Base-by-base conservation (phyloP, 331 rosid species). In the Stylosanthes scabra region DNA sequence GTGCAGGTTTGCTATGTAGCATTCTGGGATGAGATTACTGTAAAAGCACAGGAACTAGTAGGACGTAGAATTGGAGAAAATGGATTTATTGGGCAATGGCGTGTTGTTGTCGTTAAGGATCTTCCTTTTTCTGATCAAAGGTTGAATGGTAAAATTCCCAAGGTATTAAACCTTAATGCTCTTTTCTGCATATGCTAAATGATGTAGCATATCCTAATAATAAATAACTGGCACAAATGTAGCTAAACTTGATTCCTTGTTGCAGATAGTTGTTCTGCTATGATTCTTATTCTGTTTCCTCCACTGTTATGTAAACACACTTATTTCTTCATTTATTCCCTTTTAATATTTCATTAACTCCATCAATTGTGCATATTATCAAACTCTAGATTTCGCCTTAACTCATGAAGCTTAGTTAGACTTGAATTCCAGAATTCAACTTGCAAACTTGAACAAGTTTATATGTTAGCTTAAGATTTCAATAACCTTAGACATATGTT, bases 121-220 rank as follows among this genome's bases (percentile, higher is more conserved):
- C 97, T 95, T 85, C 99, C 97, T 72, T 95, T 95, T 69, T 51
- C 85, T 1, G 97, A 95, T 79, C 97, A 95, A 77, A 90, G 99
- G 82, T 83, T 95, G 83, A 95, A 92, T 82, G 99, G 99, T 63
- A 95, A 95, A 90, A 88, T 95, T 62, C 99, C 97, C 27, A 95
- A 94, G 97, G 99, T 94, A 85, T 41, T 74, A 44, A 71, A 57
- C 73, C 64, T 44, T 34, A 14, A 31, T 66, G 54, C 5, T 41
- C 8, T 52, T 52, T 14, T 52, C 8, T 15, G 58, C 58, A 15
- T 52, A 44, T 45, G 41, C 5, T 62, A 47, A 39, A 37, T 61
- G 49, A 37, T 70, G 54, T 66, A 20, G 62, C 66, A 37, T 52
- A 27, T 63, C 47, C 66, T 63, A 61, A 31, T 69, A 58, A 8